These are phyloP conservation scores for Verticillium zaregamsianum DNA, from an alignment of 2,329 filamentous ascomycete genomes.

Conservation along the genomic window DNA sequence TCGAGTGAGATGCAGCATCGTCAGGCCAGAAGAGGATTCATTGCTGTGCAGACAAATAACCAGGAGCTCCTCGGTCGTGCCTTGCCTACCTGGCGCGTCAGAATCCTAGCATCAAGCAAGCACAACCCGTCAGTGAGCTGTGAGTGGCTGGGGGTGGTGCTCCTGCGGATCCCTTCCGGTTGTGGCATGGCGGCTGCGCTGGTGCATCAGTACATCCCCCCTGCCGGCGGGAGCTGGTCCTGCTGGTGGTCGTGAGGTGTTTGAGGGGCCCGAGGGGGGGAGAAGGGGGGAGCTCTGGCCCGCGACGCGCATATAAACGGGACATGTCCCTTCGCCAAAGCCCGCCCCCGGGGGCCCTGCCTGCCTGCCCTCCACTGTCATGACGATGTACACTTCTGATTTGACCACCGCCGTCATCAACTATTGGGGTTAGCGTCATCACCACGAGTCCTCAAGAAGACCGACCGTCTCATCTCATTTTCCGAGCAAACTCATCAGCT, in stretches of 20 bases:
- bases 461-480: background rate
- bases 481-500: background rate
- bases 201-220: background rate
- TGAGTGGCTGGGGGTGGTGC: background rate
- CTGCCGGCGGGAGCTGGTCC: background rate
- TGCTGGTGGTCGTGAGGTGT: conserved; percentile 1
- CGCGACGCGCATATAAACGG: conserved; percentile 45
- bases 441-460: background rate
- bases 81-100: conserved; percentile 1
- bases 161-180: conserved; percentile 1
- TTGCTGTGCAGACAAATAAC: background rate
- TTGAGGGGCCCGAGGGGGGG: background rate
- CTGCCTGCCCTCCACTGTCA: background rate
- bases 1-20: background rate
- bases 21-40: background rate
- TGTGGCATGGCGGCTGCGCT: background rate
- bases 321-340: conserved; percentile 1
- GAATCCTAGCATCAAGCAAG: background rate
- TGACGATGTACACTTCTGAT: background rate
- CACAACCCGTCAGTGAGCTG: background rate
- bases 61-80: background rate
- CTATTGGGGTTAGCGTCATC: background rate
- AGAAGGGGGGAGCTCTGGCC: conserved; percentile 13
- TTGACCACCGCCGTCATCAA: background rate
- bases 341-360: background rate